phyloP scores from a whole-genome alignment of 768 basidiomycete genomes.

The Tephrocybe sp. region DNA sequence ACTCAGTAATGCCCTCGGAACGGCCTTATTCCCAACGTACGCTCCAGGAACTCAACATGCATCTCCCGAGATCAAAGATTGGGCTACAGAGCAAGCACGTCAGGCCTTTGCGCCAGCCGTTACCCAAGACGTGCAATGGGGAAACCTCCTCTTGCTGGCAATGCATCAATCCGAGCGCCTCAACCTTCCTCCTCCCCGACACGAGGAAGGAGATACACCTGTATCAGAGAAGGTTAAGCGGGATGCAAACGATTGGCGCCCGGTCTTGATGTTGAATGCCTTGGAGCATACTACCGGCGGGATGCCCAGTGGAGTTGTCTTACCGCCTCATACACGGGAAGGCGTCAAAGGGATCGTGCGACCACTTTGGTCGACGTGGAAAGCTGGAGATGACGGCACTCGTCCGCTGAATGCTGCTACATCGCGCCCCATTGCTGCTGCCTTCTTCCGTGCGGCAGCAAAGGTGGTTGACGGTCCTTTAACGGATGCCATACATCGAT shows the following conservation, averaged over 20 bases:
- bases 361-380: conserved; percentile 43
- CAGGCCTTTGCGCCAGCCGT: conserved; percentile 27
- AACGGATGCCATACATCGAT: conserved; percentile 31
- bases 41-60: background rate
- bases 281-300: conserved; percentile 27
- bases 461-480: conserved; percentile 34
- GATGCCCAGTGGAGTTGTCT: background rate
- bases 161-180: conserved; percentile 18
- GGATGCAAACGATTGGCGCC: conserved; percentile 33
- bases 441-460: conserved; percentile 46
- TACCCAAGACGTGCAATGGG: conserved; percentile 37
- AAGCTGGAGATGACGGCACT: conserved; percentile 9
- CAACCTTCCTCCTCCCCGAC: background rate
- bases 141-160: conserved; percentile 36
- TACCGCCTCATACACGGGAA: conserved; percentile 3
- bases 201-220: background rate
- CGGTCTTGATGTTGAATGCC: conserved; percentile 37
- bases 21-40: conserved; percentile 24
- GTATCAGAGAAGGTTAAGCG: background rate
- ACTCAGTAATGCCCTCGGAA: conserved; percentile 20
- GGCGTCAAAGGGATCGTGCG: conserved; percentile 24
- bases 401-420: conserved; percentile 21
- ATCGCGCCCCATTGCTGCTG: conserved; percentile 33
- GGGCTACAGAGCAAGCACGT: conserved; percentile 23
- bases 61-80: conserved; percentile 16